Evolutionary conservation across 352 stramenopile genomes (phyloP).

Genomic region (Pythium chondricola): DNA sequence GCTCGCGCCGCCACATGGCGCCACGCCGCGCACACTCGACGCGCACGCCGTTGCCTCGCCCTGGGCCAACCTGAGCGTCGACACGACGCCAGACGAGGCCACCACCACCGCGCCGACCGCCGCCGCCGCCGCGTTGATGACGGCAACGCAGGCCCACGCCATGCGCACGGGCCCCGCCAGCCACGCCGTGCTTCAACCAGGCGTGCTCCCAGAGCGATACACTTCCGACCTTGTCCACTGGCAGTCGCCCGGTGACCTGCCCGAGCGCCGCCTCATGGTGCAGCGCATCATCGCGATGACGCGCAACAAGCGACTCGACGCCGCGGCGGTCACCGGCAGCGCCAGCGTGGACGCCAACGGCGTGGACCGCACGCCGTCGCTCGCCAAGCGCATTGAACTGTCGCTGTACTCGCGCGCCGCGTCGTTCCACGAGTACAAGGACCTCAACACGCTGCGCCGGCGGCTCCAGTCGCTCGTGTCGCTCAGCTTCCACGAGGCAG

Average conservation of each 20-base stretch:
- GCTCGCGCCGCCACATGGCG: constrained; percentile 22
- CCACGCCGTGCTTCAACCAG: constrained; percentile 36
- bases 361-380: constrained; percentile 64
- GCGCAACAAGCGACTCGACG: constrained; percentile 47
- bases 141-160: constrained; percentile 19
- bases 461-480: constrained; percentile 80
- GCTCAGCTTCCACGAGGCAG: constrained; percentile 83
- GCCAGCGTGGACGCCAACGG: constrained; percentile 21
- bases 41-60: constrained; percentile 34
- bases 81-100: constrained; percentile 31
- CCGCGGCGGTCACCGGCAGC: constrained; percentile 8
- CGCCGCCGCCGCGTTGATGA: background rate
- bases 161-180: constrained; percentile 50
- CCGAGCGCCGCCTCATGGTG: constrained; percentile 76
- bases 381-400: constrained; percentile 83
- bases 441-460: constrained; percentile 76
- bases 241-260: constrained; percentile 78
- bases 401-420: constrained; percentile 77
- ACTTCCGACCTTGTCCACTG: constrained; percentile 74
- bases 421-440: constrained; percentile 80
- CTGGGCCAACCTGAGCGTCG: constrained; percentile 71
- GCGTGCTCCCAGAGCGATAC: constrained; percentile 67
- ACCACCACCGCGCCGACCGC: constrained; percentile 6
- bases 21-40: constrained; percentile 53
- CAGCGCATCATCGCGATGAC: constrained; percentile 87